Evolutionary conservation across 495 filamentous ascomycete genomes (phyloP), one percentile per base, ranked within the genome.

Genomic region (Jackrogersella multiformis): DNA sequence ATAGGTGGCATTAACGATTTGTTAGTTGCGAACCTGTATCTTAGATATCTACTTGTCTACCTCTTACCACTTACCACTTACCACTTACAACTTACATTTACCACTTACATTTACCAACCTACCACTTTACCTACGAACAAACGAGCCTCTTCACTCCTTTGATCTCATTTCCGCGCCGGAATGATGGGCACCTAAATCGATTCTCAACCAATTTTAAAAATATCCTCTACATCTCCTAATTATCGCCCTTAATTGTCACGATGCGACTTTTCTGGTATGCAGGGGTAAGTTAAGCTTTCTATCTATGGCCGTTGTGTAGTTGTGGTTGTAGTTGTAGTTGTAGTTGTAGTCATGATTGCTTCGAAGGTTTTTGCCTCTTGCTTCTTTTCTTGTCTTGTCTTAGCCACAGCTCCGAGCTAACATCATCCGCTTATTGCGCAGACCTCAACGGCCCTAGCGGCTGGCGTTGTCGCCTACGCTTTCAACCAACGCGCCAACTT

Each of bases 401-500:
- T 49, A 55, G 36, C 21, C 7, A 30, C 41, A 45, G 36, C 63
- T 56, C 8, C 30, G 35, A 45, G 61, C 69, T 72, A 65, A 73
- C 45, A n/a, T 35, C 38, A 32, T 38, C 4, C 26, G 42, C 42
- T 46, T 38, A 39, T n/a, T 58, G 26, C 21, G 34, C 54, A 92
- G 91, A 83, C 84, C 75, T 95, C 92, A 34, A 85, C 88, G 73
- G 86, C 86, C 78, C 86, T 94, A 73, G 94, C 93, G 71, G 88
- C 87, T 38, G 88, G 88, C 68, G 93, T 95, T 36, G 82, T 98
- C 59, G 78, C 96, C 48, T 93, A 92, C 71, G 96, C 95, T 42
- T 92, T 97, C 77, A 92, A 95, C 74, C 90, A 98, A 78, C 87
- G 95, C 66, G 86, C 95, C 55, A 99, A 99, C 74, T 98, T 98